A percentile compares a stretch with the other conserved stretches of the same genome.
Evolutionary conservation across 441 rosid species (phyloP).

Genomic region (Isatis lusitanica): DNA sequence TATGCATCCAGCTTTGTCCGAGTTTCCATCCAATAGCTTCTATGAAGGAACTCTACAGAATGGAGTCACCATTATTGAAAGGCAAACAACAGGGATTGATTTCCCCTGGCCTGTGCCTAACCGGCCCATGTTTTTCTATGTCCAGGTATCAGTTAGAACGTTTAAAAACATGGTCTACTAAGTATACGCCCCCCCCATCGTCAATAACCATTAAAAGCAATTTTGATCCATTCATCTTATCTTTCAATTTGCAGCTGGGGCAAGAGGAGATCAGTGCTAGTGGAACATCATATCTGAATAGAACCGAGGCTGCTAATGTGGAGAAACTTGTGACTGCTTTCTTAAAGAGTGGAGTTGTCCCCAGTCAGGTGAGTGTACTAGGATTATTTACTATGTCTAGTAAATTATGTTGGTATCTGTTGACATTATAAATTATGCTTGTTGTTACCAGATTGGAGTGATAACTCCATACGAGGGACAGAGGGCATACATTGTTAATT

Average conservation of each 20-base stretch:
- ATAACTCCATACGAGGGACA: constrained; percentile 99
- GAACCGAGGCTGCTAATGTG: constrained; percentile 99
- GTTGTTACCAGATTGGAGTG: constrained; percentile 78
- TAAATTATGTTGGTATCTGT: constrained; percentile 3
- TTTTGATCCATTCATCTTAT: background rate
- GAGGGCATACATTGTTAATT: constrained; percentile 96
- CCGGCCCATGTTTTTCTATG: constrained; percentile 99
- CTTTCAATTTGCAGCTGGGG: constrained; percentile 75
- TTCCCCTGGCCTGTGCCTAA: constrained; percentile 99
- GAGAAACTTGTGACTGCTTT: constrained; percentile 98
- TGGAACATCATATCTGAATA: constrained; percentile 97
- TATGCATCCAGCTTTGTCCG: constrained; percentile 98
- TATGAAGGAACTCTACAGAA: constrained; percentile 98
- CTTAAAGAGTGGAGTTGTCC: constrained; percentile 96
- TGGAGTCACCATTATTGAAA: constrained; percentile 96
- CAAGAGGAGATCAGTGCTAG: constrained; percentile 99
- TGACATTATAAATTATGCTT: background rate
- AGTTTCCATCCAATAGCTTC: constrained; percentile 96
- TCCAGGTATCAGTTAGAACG: constrained; percentile 61
- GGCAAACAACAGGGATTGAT: constrained; percentile 93
- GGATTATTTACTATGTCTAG: background rate
- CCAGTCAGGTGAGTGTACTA: constrained; percentile 68
- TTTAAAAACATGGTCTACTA: background rate
- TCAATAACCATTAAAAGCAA: background rate
- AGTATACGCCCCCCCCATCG: background rate